Evolutionary conservation across 176 grass and related monocot genomes (phyloP).

Genomic region (Oryza punctata): DNA sequence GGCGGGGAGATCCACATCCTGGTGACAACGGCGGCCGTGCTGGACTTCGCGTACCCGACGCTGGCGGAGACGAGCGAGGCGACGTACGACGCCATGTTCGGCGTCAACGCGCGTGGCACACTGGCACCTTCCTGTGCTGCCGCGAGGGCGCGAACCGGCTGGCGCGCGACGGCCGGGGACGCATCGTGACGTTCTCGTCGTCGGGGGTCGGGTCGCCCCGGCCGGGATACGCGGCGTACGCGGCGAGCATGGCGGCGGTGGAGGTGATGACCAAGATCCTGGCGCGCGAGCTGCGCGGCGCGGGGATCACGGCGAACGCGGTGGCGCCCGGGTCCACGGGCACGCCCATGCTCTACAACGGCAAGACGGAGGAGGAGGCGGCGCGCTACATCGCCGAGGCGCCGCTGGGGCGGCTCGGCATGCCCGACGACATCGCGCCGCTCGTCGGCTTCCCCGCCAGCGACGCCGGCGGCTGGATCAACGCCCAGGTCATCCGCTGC

Average conservation of each 20-base stretch:
- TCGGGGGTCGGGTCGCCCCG: slow-evolving; percentile 54
- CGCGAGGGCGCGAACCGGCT: slow-evolving; percentile 58
- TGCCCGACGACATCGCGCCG: slow-evolving; percentile 58
- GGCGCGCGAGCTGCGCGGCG: slow-evolving; percentile 51
- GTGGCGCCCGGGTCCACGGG: slow-evolving; percentile 61
- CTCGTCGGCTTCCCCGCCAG: slow-evolving; percentile 53
- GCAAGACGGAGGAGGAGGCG: slow-evolving; percentile 53
- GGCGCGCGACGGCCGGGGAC: slow-evolving; percentile 44
- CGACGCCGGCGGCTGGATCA: slow-evolving; percentile 59
- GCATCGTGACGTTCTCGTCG: slow-evolving; percentile 63
- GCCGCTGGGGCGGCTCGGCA: slow-evolving; percentile 51
- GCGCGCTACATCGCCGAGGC: slow-evolving; percentile 41
- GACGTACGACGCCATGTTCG: slow-evolving; percentile 47
- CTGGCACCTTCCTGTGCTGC: slow-evolving; percentile 73
- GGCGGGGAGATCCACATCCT: slow-evolving; percentile 65
- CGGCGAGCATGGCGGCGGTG: slow-evolving; percentile 53
- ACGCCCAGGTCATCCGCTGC: slow-evolving; percentile 53
- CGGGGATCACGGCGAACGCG: slow-evolving; percentile 55
- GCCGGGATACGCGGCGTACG: slow-evolving; percentile 44
- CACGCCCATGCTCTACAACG: slow-evolving; percentile 63
- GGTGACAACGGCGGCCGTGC: slow-evolving; percentile 51
- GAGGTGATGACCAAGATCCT: slow-evolving; percentile 62
- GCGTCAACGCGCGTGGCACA: slow-evolving; percentile 53
- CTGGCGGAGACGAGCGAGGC: slow-evolving; percentile 52
- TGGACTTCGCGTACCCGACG: slow-evolving; percentile 48